Percentiles rank a stretch among this genome's conserved stretches.
Conservation (phyloP, 192 early-diverging fungal genomes). For the Podila minutissima region DNA sequence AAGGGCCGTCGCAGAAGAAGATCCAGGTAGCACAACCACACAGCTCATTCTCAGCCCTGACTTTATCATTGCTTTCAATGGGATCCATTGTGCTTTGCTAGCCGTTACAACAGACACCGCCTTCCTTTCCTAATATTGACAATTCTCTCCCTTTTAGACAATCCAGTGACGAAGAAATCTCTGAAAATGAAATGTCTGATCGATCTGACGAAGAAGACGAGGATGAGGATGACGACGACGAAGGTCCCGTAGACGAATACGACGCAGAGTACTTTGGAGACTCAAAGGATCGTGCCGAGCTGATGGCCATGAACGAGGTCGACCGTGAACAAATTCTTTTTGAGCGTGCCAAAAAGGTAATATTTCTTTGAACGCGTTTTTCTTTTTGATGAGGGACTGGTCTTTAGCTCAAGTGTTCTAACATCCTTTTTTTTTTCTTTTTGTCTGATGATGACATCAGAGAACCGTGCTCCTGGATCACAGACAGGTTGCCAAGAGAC, state of each 20-base stretch:
- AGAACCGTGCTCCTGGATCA: conserved; percentile 34
- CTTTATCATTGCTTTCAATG: too few relatives aligned
- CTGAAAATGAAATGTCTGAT: conserved; percentile 39
- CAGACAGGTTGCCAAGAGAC: conserved; percentile 39
- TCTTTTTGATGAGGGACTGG: too few relatives aligned
- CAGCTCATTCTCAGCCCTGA: too few relatives aligned
- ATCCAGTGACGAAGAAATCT: conserved; percentile 54
- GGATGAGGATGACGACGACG: conserved; percentile 61
- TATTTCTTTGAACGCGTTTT: neutral
- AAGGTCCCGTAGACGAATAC: conserved; percentile 73
- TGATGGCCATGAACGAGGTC: conserved; percentile 73
- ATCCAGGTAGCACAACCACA: conserved; percentile 26
- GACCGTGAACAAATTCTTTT: conserved; percentile 81
- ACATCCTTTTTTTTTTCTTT: neutral
- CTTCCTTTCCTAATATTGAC: too few relatives aligned
- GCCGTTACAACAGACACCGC: neutral
- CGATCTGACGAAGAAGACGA: conserved; percentile 55
- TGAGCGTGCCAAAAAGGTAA: conserved; percentile 75
- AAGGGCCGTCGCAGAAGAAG: conserved; percentile 44
- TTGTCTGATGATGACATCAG: neutral
- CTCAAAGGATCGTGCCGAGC: conserved; percentile 67
- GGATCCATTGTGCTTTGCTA: neutral
- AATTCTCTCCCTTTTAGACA: conserved; percentile 4
- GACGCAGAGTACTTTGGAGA: conserved; percentile 81
- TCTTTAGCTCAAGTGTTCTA: neutral